Conservation (phyloP, 1,284 basidiomycete species). For the Fomitopsis palustris region DNA sequence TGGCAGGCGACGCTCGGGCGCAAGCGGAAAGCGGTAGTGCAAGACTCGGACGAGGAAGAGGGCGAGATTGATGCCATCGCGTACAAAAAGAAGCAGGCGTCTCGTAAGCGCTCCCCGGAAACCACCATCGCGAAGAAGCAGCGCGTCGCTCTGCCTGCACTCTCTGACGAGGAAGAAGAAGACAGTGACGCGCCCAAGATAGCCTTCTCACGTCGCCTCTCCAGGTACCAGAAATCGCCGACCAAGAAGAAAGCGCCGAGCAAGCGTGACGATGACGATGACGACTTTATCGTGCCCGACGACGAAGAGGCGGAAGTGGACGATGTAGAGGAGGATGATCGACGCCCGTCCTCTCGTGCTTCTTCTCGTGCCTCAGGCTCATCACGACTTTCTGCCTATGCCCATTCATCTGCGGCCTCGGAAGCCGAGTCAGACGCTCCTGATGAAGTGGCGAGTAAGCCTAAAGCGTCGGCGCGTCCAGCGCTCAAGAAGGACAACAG, state of each 20-base stretch:
- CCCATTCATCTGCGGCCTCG: conserved; percentile 34
- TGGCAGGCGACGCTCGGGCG: conserved; percentile 27
- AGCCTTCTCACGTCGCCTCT: conserved; percentile 56
- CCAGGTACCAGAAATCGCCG: conserved; percentile 63
- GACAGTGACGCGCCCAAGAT: conserved; percentile 36
- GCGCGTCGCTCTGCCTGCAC: conserved; percentile 38
- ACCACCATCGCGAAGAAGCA: conserved; percentile 44
- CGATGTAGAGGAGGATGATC: conserved; percentile 29
- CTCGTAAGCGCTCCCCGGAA: conserved; percentile 22
- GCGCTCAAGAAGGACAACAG: conserved; percentile 25
- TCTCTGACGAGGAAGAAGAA: conserved; percentile 45
- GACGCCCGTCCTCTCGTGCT: conserved; percentile 28
- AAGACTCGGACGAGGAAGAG: conserved; percentile 68
- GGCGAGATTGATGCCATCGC: conserved; percentile 19
- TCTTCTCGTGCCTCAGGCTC: conserved; percentile 35
- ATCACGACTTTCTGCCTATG: conserved; percentile 38
- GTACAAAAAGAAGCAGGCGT: conserved; percentile 24
- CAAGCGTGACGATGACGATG: conserved; percentile 42
- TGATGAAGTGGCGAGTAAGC: conserved; percentile 15
- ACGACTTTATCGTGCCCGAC: conserved; percentile 68
- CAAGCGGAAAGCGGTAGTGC: conserved; percentile 68
- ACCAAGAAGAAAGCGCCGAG: conserved; percentile 30
- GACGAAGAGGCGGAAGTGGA: conserved; percentile 41
- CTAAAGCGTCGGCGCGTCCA: conserved; percentile 30
- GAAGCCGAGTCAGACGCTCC: conserved; percentile 17